Conservation (phyloP, 768 basidiomycete species). For the Cubamyces lactineus region DNA sequence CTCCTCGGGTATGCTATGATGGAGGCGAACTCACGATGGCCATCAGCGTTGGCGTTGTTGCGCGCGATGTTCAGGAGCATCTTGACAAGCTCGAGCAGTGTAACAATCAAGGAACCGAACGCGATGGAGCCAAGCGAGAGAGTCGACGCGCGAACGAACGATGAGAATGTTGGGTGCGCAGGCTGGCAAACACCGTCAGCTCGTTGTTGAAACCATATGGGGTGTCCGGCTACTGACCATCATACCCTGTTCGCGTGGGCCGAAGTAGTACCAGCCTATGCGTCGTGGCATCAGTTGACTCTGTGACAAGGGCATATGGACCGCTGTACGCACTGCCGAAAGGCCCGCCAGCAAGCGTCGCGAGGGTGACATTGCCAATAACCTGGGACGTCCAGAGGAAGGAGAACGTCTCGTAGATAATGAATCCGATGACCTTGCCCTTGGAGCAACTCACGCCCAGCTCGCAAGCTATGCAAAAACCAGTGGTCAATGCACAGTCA, state of each 20-base stretch:
- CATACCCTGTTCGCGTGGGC: conserved; percentile 63
- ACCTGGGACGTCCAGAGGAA: conserved; percentile 88
- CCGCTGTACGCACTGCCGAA: conserved; percentile 51
- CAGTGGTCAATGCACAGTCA: neutral
- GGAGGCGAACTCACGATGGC: conserved; percentile 54
- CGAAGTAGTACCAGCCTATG: conserved; percentile 76
- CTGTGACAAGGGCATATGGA: conserved; percentile 3
- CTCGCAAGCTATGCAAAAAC: conserved; percentile 52
- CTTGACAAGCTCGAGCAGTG: conserved; percentile 70
- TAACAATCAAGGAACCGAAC: conserved; percentile 84
- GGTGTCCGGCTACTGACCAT: conserved; percentile 47
- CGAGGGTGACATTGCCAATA: conserved; percentile 74
- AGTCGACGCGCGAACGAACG: conserved; percentile 76
- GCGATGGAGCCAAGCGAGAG: conserved; percentile 83
- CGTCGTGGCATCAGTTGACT: conserved; percentile 24
- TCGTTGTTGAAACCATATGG: neutral
- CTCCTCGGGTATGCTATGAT: neutral
- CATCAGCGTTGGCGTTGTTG: conserved; percentile 63
- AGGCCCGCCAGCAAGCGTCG: conserved; percentile 80
- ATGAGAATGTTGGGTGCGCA: conserved; percentile 66
- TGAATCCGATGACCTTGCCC: conserved; percentile 74
- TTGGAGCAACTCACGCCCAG: conserved; percentile 62
- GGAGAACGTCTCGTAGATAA: conserved; percentile 81
- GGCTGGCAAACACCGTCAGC: conserved; percentile 45
- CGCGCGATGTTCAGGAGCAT: conserved; percentile 61